Conservation (phyloP, 805 yeast genomes). For the Cyberlindnera samutprakarnensis region DNA sequence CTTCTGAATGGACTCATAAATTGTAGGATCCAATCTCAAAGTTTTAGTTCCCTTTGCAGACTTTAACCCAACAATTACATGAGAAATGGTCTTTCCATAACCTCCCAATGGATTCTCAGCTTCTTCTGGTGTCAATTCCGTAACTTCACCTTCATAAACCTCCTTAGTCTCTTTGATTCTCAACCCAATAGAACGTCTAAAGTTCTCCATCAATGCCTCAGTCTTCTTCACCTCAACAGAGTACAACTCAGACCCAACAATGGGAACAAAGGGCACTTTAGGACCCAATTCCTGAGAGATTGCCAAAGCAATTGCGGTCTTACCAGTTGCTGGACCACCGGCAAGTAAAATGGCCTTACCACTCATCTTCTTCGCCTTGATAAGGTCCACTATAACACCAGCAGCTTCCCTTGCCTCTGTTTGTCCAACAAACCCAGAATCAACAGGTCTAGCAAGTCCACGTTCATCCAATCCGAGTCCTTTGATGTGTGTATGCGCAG, state of each 20-base stretch:
- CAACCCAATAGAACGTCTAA: constrained; percentile 92
- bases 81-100: constrained; percentile 92
- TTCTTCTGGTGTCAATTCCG: constrained; percentile 92
- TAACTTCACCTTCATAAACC: constrained; percentile 97
- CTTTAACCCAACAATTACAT: constrained; percentile 89
- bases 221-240: constrained; percentile 97
- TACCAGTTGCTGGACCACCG: constrained; percentile 98
- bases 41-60: constrained; percentile 89
- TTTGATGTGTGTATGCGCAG: constrained; percentile 95
- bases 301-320: constrained; percentile 94
- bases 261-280: constrained; percentile 95
- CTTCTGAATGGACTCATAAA: constrained; percentile 89
- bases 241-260: constrained; percentile 90
- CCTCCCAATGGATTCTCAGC: constrained; percentile 96
- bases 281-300: constrained; percentile 95
- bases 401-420: constrained; percentile 79
- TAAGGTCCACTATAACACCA: constrained; percentile 89
- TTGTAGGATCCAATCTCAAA: constrained; percentile 83
- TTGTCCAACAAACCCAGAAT: constrained; percentile 81
- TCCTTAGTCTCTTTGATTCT: constrained; percentile 96
- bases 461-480: constrained; percentile 91
- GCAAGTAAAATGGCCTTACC: constrained; percentile 95
- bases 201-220: constrained; percentile 92
- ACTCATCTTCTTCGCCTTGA: constrained; percentile 85
- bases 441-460: constrained; percentile 75